A percentile compares a stretch with the other conserved stretches of the same genome.
Evolutionary conservation across 495 filamentous ascomycete species (phyloP).

Genomic region (Daldinia bambusicola): DNA sequence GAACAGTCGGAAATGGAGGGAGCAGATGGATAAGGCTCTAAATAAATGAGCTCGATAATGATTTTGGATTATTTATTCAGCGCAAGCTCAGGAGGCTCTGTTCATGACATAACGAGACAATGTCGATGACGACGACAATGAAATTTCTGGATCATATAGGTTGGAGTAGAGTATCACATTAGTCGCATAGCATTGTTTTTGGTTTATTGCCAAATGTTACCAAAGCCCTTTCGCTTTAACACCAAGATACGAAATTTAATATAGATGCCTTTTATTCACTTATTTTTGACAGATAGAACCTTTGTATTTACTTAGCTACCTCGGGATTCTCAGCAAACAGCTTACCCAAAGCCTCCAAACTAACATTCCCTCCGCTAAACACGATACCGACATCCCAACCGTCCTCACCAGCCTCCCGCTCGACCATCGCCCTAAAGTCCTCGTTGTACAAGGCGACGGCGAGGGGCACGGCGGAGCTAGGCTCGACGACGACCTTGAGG

Average conservation of each 20-base stretch:
- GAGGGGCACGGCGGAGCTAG: constrained; percentile 85
- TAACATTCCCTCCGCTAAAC: constrained; percentile 91
- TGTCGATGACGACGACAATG: background rate
- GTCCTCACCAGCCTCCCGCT: constrained; percentile 73
- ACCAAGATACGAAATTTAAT: background rate
- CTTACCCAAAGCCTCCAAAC: constrained; percentile 76
- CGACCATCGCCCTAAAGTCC: constrained; percentile 77
- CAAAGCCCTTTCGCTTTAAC: background rate
- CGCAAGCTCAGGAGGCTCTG: background rate
- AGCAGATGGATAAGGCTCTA: constrained; percentile 67
- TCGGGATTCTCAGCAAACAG: constrained; percentile 59
- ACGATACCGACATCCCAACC: constrained; percentile 91
- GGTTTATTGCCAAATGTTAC: background rate
- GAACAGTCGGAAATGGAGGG: constrained; percentile 74
- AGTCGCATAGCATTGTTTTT: background rate
- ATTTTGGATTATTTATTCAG: background rate
- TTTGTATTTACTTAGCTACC: constrained; percentile 2
- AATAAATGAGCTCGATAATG: constrained; percentile 18
- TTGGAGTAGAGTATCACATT: constrained; percentile 1
- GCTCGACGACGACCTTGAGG: constrained; percentile 93
- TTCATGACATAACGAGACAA: constrained; percentile 20
- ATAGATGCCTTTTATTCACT: background rate
- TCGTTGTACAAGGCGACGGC: constrained; percentile 87
- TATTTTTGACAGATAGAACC: background rate
- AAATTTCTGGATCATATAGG: background rate